phyloP scores from a whole-genome alignment of 768 basidiomycete species.

The Phaffia tasmanica region DNA sequence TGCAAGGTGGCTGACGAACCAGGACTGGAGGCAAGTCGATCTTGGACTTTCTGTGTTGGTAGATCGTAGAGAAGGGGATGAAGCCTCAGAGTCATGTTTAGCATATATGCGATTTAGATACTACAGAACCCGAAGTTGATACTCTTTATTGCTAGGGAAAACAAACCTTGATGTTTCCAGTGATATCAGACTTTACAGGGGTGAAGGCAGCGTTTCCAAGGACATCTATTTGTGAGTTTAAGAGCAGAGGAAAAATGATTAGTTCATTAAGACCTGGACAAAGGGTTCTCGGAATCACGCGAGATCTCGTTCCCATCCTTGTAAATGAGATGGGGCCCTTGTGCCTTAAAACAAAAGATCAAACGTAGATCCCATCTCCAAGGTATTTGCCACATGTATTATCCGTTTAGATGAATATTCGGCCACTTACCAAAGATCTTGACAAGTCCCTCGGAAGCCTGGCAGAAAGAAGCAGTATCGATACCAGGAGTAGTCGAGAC shows the following conservation, averaged over 20 bases:
- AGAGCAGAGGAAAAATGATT: neutral
- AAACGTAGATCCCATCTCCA: neutral
- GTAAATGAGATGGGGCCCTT: neutral
- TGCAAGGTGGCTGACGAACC: slow-evolving; percentile 65
- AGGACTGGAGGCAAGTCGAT: slow-evolving; percentile 60
- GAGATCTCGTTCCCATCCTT: slow-evolving; percentile 5
- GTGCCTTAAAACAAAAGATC: neutral
- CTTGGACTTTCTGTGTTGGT: slow-evolving; percentile 66
- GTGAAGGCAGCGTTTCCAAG: slow-evolving; percentile 74
- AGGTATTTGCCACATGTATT: neutral
- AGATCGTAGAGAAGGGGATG: neutral
- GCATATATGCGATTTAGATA: neutral
- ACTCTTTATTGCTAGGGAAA: neutral
- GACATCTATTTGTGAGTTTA: slow-evolving; percentile 48
- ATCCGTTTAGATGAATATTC: neutral
- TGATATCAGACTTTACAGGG: slow-evolving; percentile 73
- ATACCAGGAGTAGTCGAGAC: slow-evolving; percentile 79
- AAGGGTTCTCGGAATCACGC: neutral
- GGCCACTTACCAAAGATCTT: slow-evolving; percentile 66
- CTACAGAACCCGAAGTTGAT: neutral
- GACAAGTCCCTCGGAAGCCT: slow-evolving; percentile 77
- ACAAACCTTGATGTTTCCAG: slow-evolving; percentile 76
- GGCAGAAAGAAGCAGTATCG: slow-evolving; percentile 75
- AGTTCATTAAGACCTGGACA: neutral
- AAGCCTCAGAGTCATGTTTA: neutral